Base-by-base conservation (phyloP, 208 protist species). In the Leptomonas pyrrhocoris region DNA sequence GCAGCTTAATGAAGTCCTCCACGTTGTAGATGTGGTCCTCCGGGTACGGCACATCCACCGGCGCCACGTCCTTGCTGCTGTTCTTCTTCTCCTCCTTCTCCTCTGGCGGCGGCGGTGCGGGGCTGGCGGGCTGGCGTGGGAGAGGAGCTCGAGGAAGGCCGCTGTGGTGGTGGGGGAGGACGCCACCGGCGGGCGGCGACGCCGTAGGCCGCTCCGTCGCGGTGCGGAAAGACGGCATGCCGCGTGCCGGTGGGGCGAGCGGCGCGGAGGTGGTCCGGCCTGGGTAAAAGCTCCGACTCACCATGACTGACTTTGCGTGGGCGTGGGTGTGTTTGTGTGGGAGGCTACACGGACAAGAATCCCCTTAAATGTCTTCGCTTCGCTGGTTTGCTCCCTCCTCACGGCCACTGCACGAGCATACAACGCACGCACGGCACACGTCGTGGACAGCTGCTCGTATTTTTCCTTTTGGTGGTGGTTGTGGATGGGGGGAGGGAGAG, bases 11-110 rank as follows among this genome's bases (percentile, higher is more conserved):
- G 55, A 94, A 91, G 68, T 88, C 69, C 16, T 62, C 57, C 19
- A 91, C 62, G 12, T 76, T 67, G 74, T 96, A 96, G 36, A 96
- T 68, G 69, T 73, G 68, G 58, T 93, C 79, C 62, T 80, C 86
- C 9, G 88, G 87, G 64, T 86, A 88, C 31, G 68, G 68, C 45
- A 76, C 71, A 4, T 68, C 71, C 34, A 58, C 19, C 36, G 53
- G 45, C 54, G 36, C 40, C 28, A 16, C 34, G 59, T 58, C 30
- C 77, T 78, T 16, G 36, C 13, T 3, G 72, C 67, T 31, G 67
- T 61, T 73, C 9, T 5, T 30, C 27, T 70, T 55, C 5, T 49
- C 51, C 1, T 59, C 50, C 4, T 65, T 30, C 28, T 63, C 28
- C 2, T 50, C 21, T 18, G 11, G 38, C 11, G 55, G 50, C 2